phyloP scores from a whole-genome alignment of 257 asterid species.

The Orobanche coerulescens region DNA sequence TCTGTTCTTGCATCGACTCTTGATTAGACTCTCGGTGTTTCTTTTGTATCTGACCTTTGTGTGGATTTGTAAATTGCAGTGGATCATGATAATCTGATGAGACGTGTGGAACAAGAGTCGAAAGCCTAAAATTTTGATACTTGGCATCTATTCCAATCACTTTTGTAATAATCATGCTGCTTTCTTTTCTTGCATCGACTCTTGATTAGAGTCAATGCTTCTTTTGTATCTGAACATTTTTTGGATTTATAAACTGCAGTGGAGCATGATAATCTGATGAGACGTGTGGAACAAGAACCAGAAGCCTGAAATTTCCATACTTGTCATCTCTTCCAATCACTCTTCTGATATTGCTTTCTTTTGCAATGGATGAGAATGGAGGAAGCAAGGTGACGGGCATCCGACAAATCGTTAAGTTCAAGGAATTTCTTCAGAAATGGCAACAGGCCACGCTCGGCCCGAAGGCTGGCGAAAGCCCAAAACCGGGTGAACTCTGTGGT shows the following conservation, averaged over 20 bases:
- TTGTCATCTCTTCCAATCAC: neutral
- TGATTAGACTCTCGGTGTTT: neutral
- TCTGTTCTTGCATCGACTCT: neutral
- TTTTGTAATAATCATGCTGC: neutral
- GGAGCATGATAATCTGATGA: conserved; percentile 41
- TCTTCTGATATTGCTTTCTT: conserved; percentile 15
- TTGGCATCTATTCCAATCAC: neutral
- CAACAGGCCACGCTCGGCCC: conserved; percentile 47
- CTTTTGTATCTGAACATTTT: conserved; percentile 2
- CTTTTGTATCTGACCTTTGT: conserved; percentile 1
- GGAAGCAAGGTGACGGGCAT: conserved; percentile 58
- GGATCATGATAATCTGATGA: conserved; percentile 49
- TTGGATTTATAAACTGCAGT: conserved; percentile 26
- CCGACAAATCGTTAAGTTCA: conserved; percentile 56
- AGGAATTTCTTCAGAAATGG: conserved; percentile 66
- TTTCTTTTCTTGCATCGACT: conserved; percentile 10
- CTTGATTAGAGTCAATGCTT: neutral
- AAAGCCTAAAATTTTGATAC: conserved; percentile 2
- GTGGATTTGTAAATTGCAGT: conserved; percentile 25
- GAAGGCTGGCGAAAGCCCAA: conserved; percentile 17
- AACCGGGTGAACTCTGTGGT: conserved; percentile 8
- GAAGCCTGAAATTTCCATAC: conserved; percentile 8
- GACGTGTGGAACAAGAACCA: conserved; percentile 18
- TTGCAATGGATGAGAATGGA: conserved; percentile 35
- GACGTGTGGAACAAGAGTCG: conserved; percentile 1